These are phyloP conservation scores for Phialocephala subalpina DNA, from an alignment of 2,329 filamentous ascomycete genomes.

Conservation along the genomic window DNA sequence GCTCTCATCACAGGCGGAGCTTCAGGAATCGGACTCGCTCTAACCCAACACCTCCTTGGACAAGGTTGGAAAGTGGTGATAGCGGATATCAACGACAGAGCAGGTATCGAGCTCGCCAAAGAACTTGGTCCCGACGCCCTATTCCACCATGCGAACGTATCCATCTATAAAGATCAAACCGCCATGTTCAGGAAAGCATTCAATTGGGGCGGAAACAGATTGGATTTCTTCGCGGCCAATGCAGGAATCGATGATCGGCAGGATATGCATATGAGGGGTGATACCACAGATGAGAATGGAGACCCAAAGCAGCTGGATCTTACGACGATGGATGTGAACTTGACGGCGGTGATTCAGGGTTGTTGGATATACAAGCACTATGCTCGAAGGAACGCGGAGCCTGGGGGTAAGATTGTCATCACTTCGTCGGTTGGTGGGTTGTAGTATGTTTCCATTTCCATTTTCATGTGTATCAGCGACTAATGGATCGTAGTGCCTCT, in stretches of 20 bases:
- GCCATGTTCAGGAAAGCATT: slow-evolving; percentile 50
- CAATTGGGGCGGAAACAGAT: slow-evolving; percentile 46
- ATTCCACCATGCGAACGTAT: slow-evolving; percentile 46
- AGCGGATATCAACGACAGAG: slow-evolving; percentile 50
- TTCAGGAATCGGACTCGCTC: slow-evolving; percentile 53
- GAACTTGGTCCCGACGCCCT: slow-evolving; percentile 21
- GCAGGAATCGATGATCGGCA: slow-evolving; percentile 51
- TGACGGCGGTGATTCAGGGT: slow-evolving; percentile 51
- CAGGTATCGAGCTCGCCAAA: slow-evolving; percentile 20
- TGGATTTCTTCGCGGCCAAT: slow-evolving; percentile 53
- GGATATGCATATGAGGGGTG: slow-evolving; percentile 43
- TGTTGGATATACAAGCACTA: slow-evolving; percentile 53
- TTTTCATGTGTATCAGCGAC: too few relatives aligned
- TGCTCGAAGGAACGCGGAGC: slow-evolving; percentile 43
- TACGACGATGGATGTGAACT: slow-evolving; percentile 49
- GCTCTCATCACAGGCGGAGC: slow-evolving; percentile 54
- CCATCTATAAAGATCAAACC: slow-evolving; percentile 48
- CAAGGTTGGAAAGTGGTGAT: slow-evolving; percentile 51
- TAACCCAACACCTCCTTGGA: slow-evolving; percentile 50
- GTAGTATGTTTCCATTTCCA: slow-evolving; percentile 34
- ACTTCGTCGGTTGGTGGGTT: slow-evolving; percentile 48
- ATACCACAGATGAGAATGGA: slow-evolving; percentile 45
- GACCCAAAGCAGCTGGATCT: slow-evolving; percentile 46
- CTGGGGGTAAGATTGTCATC: slow-evolving; percentile 49
- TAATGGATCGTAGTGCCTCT: too few relatives aligned